Conservation (phyloP, 2,329 filamentous ascomycete genomes). For the Grosmannia penicillata region DNA sequence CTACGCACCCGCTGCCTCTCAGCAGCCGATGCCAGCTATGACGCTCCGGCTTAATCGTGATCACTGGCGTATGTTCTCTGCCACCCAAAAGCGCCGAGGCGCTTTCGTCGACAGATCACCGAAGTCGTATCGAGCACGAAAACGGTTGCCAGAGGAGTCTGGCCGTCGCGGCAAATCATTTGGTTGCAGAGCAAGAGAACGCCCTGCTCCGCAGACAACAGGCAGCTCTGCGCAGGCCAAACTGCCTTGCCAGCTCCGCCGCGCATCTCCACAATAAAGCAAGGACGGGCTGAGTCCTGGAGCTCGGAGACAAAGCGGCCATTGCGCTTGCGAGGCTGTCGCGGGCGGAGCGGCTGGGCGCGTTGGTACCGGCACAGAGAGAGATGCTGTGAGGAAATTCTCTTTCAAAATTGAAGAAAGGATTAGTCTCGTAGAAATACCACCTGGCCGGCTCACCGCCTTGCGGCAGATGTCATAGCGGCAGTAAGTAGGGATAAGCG, state of each 20-base stretch:
- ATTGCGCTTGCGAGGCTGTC: too few relatives aligned
- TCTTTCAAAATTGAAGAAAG: too few relatives aligned
- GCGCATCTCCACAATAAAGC: too few relatives aligned
- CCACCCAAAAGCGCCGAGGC: conserved; percentile 24
- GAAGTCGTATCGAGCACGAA: conserved; percentile 52
- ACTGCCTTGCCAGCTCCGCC: too few relatives aligned
- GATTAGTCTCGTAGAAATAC: too few relatives aligned
- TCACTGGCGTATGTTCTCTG: conserved; percentile 54
- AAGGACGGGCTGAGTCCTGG: too few relatives aligned
- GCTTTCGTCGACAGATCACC: conserved; percentile 55
- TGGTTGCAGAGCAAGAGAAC: background rate
- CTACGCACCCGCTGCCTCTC: conserved; percentile 77
- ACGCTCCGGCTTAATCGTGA: conserved; percentile 99
- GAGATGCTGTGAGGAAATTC: background rate
- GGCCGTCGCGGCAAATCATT: conserved; percentile 36
- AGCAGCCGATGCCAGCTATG: conserved; percentile 56
- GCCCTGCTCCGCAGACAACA: too few relatives aligned
- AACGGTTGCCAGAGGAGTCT: conserved; percentile 45
- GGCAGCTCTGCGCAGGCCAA: too few relatives aligned
- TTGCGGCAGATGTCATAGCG: background rate
- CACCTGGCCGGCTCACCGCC: background rate
- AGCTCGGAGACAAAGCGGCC: too few relatives aligned
- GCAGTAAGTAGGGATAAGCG: background rate
- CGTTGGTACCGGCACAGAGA: too few relatives aligned
- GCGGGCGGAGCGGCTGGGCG: too few relatives aligned